A percentile compares a stretch with the other conserved stretches of the same genome.
phyloP scores from a whole-genome alignment of 2,329 filamentous ascomycete genomes.

The Pochonia chlamydosporia region DNA sequence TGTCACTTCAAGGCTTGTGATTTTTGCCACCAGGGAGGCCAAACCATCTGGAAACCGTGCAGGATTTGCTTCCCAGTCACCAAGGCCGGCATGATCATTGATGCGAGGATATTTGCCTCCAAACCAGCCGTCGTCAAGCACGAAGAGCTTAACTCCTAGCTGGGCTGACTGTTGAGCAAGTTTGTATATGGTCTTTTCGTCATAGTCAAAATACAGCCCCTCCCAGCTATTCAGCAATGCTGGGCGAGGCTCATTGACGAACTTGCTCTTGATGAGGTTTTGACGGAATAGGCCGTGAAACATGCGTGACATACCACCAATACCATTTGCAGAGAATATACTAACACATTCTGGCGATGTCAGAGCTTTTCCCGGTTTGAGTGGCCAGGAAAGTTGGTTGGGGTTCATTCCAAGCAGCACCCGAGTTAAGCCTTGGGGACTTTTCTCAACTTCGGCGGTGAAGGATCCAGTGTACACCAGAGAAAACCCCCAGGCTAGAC shows the following conservation, averaged over 20 bases:
- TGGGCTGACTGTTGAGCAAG: constrained; percentile 51
- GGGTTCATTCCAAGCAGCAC: constrained; percentile 56
- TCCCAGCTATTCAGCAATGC: constrained; percentile 62
- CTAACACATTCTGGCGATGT: constrained; percentile 57
- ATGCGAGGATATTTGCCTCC: constrained; percentile 52
- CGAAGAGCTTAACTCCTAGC: constrained; percentile 55
- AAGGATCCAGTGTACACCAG: constrained; percentile 61
- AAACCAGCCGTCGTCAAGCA: constrained; percentile 65
- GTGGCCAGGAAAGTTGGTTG: constrained; percentile 51
- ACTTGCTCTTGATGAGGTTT: constrained; percentile 53
- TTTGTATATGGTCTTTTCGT: constrained; percentile 47
- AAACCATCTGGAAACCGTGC: constrained; percentile 54
- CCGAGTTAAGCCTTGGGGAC: constrained; percentile 55
- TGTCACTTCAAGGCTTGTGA: constrained; percentile 42
- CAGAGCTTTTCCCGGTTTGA: constrained; percentile 50
- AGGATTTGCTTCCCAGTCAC: constrained; percentile 57
- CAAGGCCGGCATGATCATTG: constrained; percentile 51
- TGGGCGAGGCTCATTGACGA: constrained; percentile 44
- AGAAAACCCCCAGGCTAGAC: constrained; percentile 60
- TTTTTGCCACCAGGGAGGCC: constrained; percentile 40
- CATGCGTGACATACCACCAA: constrained; percentile 56
- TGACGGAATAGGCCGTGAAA: constrained; percentile 57
- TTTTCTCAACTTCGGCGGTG: constrained; percentile 52
- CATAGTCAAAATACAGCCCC: constrained; percentile 52
- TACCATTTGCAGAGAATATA: constrained; percentile 51